Base-by-base conservation (phyloP, 768 basidiomycete species). In the Obba rivulosa region DNA sequence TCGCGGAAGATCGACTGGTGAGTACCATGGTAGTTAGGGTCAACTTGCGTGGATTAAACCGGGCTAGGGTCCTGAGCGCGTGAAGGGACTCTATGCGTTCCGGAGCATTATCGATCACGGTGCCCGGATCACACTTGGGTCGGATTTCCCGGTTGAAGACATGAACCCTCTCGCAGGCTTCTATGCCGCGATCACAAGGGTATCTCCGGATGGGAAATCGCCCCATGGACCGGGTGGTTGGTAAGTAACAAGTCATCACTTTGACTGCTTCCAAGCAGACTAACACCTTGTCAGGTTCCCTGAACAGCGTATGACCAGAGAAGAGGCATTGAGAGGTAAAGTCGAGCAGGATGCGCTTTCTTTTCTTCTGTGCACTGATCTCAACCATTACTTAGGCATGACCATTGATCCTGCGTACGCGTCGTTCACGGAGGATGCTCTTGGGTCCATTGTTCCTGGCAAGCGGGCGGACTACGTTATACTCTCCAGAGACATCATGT, bases 381-480 rank as follows among this genome's bases (percentile, higher is more conserved):
- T 23, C n/a, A 41, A 25, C 16, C 36, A 21, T 36, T 14, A 36
- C 22, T 20, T 22, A 87, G 85, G 91, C 17, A 88, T 94, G 83
- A 94, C 92, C 2, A 77, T 89, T 34, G 85, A 90, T 58, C 79
- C 89, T 7, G 92, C 92, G 0, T 92, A 87, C 62, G 92, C 93
- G 14, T 85, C 87, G 0, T 93, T 94, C 67, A 80, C 80, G 0
- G 88, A 92, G 56, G 60, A 75, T 36, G 67, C 59, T 3, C 72
- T 89, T 8, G 93, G 93, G n/a, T 87, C 87, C 3, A 74, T 96
- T 34, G 76, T 78, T 35, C 65, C 75, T 1, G 91, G 92, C 16
- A 92, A 92, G 61, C 73, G 77, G 24, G 93, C 91, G 5, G 93
- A 97, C 65, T 88, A 84, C 56, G 83, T 87, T n/a, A 71, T 96